Conservation (phyloP, 2,329 filamentous ascomycete genomes). For the Fusarium tjaetaba region DNA sequence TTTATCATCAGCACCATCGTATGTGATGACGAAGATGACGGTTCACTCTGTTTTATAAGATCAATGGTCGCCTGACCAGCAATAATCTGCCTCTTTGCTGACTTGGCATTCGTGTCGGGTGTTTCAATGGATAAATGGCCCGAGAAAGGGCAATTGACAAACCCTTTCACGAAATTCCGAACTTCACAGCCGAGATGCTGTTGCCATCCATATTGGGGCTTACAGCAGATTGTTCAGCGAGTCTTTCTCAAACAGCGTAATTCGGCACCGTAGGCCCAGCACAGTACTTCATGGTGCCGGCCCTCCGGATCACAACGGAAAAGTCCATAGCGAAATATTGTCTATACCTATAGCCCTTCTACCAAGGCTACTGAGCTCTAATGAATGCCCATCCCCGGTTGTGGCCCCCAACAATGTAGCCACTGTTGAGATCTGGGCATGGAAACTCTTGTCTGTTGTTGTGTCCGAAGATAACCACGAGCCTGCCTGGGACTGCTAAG, state of each 20-base stretch:
- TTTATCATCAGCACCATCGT: background rate
- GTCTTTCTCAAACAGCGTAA: background rate
- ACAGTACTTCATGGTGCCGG: background rate
- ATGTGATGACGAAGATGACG: constrained; percentile 1
- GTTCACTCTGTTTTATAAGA: constrained; percentile 11
- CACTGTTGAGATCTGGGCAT: background rate
- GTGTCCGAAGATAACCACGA: background rate
- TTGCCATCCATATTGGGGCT: background rate
- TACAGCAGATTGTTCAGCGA: background rate
- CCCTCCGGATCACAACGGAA: background rate
- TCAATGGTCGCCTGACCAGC: constrained; percentile 21
- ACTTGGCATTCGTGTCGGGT: constrained; percentile 6
- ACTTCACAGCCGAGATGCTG: background rate
- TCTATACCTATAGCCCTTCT: background rate
- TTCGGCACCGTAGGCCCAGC: background rate
- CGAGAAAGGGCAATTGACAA: background rate
- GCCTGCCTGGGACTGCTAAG: background rate
- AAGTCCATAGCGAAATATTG: background rate
- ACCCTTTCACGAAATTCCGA: background rate
- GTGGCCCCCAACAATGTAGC: background rate
- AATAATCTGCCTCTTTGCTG: constrained; percentile 2
- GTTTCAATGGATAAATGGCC: background rate
- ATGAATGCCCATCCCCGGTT: background rate
- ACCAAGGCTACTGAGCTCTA: background rate
- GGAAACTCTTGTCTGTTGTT: background rate